Base-by-base conservation (phyloP, 2,329 filamentous ascomycete species). In the Trichophyton mentagrophytes region DNA sequence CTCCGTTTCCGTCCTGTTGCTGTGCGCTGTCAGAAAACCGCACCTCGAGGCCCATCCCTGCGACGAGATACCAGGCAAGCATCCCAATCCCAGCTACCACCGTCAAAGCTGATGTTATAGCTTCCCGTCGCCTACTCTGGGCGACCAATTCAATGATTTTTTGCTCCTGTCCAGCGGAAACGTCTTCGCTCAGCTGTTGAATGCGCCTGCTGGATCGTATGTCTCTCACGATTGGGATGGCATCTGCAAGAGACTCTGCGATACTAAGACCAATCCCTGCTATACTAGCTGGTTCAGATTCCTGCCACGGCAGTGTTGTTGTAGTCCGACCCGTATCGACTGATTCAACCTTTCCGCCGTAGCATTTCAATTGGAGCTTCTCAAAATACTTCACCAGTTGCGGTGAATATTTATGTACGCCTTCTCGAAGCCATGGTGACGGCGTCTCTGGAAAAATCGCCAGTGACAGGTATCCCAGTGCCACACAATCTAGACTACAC, bases 401-500 rank as follows among this genome's bases (percentile, higher is more conserved):
- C 2, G 76, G 71, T 51, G 77, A 79, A 61, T 82, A 81, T 22
- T 71, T 72, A 60, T 74, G 71, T 68, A 88, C 77, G 0, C 79
- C 78, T 58, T 83, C 79, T 61, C 77, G 75, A 3, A 88, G 73
- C 85, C 85, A 89, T 17, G 80, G 72, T 60, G 85, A 81, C 15
- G 84, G 82, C 22, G 88, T 70, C 7, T 80, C 73, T 0, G 85
- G 81, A 25, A 81, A 78, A 1, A 87, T 77, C 77, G 93, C 87
- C 57, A 96, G 75, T 1, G 84, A 80, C 40, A 97, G 76, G 70
- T 95, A 95, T 9, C 86, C 93, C 67, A 89, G 83, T 0, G 84
- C 85, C 55, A 96, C 72, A 69, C 89, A 96, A 72, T 96, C 91
- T 25, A 95, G 74, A 60, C 81, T 83, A 1, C 83, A 83, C 0